phyloP scores from a whole-genome alignment of 129 eudicot species.

The Flaveria robusta region DNA sequence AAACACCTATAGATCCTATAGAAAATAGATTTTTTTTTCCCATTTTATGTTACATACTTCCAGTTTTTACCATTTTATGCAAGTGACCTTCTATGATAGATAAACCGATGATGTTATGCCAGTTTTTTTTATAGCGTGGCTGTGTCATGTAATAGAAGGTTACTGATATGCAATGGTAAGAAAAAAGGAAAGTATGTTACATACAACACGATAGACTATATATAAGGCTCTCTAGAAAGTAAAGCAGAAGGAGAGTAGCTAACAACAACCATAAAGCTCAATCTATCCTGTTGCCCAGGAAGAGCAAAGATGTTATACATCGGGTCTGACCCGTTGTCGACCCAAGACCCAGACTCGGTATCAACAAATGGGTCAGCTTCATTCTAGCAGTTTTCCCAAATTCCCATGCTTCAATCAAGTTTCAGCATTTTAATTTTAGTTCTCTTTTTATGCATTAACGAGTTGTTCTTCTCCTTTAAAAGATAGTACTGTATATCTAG shows the following conservation, averaged over 20 bases:
- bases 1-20: background rate
- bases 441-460: too few species aligned
- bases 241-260: slow-evolving; percentile 3
- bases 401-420: too few species aligned
- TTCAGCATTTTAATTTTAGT: too few species aligned
- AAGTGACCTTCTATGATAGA: background rate
- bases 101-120: background rate
- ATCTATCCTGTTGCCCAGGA: background rate
- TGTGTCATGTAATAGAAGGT: background rate
- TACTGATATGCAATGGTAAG: background rate
- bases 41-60: background rate
- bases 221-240: background rate
- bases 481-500: too few species aligned
- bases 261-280: slow-evolving; percentile 3
- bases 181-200: background rate
- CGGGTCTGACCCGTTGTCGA: too few species aligned
- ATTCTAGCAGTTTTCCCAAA: too few species aligned
- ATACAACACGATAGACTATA: background rate
- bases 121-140: background rate
- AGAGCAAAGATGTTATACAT: background rate
- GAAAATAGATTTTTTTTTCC: background rate
- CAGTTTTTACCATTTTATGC: background rate
- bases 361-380: too few species aligned
- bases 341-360: too few species aligned
- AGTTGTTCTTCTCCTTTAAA: too few species aligned